These are phyloP conservation scores for Ichthyophthirius multifiliis DNA, from an alignment of 169 alveolate species.

Conservation along the genomic window DNA sequence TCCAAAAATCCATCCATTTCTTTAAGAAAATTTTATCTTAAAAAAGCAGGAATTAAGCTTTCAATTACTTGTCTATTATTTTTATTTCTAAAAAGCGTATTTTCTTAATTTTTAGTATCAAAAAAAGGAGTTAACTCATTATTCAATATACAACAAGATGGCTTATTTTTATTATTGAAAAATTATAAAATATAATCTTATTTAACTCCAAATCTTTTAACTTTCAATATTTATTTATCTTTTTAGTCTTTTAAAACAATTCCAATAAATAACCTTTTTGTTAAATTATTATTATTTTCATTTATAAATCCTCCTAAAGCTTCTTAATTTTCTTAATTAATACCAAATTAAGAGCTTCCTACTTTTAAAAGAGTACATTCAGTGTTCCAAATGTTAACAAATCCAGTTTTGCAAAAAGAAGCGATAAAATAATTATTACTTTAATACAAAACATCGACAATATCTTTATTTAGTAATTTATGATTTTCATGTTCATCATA, in stretches of 20 bases:
- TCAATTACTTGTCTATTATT: not conserved
- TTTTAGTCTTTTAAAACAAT: not conserved
- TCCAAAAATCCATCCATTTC: not conserved
- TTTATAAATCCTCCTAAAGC: too few species aligned
- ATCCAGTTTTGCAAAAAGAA: not conserved
- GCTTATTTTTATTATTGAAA: not conserved
- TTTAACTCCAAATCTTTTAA: not conserved
- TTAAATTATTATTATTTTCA: not conserved
- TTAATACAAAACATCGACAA: not conserved
- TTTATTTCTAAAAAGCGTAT: not conserved
- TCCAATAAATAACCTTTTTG: not conserved
- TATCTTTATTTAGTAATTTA: not conserved
- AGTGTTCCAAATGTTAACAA: not conserved
- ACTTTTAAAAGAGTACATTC: not conserved
- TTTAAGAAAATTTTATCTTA: not conserved
- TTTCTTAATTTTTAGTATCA: not conserved
- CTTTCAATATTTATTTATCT: not conserved
- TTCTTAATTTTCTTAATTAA: too few species aligned
- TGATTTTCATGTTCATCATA: not conserved
- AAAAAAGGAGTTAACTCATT: not conserved
- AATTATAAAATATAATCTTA: not conserved
- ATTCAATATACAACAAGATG: too few species aligned
- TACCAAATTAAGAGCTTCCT: too few species aligned
- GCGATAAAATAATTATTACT: not conserved
- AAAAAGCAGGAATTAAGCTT: not conserved